A percentile compares a stretch with the other conserved stretches of the same genome.
These are phyloP conservation scores for Symmetrospora coprosmae DNA, from an alignment of 768 basidiomycete genomes.

Conservation along the genomic window DNA sequence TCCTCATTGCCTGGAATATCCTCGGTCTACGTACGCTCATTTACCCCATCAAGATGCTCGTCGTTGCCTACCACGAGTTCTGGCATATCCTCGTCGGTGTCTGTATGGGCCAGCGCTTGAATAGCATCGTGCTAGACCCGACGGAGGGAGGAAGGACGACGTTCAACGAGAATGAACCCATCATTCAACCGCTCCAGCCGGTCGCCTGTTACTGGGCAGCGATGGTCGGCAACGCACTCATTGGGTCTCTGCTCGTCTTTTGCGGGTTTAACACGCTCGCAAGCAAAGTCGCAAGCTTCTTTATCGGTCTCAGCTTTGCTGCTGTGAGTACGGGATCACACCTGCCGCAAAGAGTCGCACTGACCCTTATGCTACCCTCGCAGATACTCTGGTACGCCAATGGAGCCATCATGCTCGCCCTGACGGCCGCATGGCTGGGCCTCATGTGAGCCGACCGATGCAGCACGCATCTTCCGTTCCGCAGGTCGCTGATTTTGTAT, in stretches of 20 bases:
- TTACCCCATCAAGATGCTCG: conserved; percentile 23
- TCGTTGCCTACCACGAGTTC: too few relatives aligned
- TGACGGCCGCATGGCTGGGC: background rate
- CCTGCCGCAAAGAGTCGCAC: background rate
- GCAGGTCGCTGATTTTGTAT: background rate
- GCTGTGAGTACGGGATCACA: background rate
- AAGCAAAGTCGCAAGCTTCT: background rate
- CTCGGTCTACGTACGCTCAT: background rate
- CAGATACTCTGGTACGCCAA: conserved; percentile 7
- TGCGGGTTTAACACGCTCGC: background rate
- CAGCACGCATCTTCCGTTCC: background rate
- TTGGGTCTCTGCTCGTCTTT: background rate
- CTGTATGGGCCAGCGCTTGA: background rate
- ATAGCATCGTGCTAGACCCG: conserved; percentile 2
- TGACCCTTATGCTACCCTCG: background rate
- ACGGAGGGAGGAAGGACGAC: background rate
- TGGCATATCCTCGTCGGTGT: conserved; percentile 10
- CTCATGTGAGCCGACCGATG: background rate
- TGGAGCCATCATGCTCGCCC: background rate
- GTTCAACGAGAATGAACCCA: background rate
- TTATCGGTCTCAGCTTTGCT: background rate
- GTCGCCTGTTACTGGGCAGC: too few relatives aligned
- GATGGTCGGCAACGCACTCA: background rate
- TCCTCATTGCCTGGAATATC: conserved; percentile 9
- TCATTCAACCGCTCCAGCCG: too few relatives aligned